Conservation (phyloP, 441 rosid genomes). For the Sinapis alba region DNA sequence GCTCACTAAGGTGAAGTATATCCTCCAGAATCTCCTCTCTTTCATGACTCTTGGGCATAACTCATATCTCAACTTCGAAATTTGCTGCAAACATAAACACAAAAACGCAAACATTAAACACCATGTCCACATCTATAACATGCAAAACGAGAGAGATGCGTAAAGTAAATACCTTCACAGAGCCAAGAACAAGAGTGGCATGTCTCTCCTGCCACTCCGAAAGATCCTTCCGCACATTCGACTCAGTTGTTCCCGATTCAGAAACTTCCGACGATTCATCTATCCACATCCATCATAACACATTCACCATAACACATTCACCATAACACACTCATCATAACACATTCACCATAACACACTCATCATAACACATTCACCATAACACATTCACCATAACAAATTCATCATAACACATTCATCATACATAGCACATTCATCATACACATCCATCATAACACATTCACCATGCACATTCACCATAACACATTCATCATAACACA, state of each 20-base stretch:
- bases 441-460: too few species aligned
- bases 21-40: slow-evolving; percentile 72
- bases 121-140: not conserved
- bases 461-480: too few species aligned
- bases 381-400: not conserved
- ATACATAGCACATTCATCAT: too few species aligned
- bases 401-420: not conserved
- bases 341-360: not conserved
- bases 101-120: not conserved
- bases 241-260: slow-evolving; percentile 36
- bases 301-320: not conserved
- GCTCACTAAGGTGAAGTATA: slow-evolving; percentile 70
- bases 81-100: slow-evolving; percentile 48
- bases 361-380: not conserved
- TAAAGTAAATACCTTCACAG: slow-evolving; percentile 58
- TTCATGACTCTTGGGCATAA: slow-evolving; percentile 72
- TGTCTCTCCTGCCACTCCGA: slow-evolving; percentile 74
- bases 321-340: not conserved
- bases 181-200: slow-evolving; percentile 66
- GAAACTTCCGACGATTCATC: slow-evolving; percentile 42
- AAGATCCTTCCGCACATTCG: slow-evolving; percentile 70
- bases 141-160: too few species aligned
- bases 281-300: slow-evolving; percentile 6
- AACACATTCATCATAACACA: too few species aligned
- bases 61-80: slow-evolving; percentile 64